Percentiles rank a stretch among this genome's conserved stretches.
phyloP scores from a whole-genome alignment of 2,329 filamentous ascomycete genomes.

The Aureobasidium sp. region DNA sequence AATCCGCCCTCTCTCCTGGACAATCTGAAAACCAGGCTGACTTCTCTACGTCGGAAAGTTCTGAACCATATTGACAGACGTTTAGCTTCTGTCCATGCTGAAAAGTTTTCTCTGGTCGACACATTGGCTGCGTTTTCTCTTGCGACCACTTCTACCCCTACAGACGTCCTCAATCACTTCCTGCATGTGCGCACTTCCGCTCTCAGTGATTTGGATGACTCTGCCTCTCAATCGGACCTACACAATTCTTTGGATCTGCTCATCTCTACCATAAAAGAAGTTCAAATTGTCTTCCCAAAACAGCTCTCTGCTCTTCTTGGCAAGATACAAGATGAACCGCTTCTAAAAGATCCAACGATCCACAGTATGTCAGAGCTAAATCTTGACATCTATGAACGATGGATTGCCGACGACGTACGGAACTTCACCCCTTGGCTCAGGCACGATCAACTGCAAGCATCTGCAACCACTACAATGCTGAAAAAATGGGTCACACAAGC shows the following conservation, averaged over 20 bases:
- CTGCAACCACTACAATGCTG: constrained; percentile 35
- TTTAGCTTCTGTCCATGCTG: constrained; percentile 31
- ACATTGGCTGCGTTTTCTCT: constrained; percentile 77
- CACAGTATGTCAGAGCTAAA: constrained; percentile 61
- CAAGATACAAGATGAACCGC: constrained; percentile 59
- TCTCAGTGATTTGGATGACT: constrained; percentile 56
- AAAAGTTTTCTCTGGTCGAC: constrained; percentile 53
- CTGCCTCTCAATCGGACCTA: constrained; percentile 46
- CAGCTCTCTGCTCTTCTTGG: constrained; percentile 63
- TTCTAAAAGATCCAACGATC: constrained; percentile 66
- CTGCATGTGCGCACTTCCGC: constrained; percentile 64
- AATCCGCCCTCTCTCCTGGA: constrained; percentile 50
- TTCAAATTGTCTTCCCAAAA: constrained; percentile 67
- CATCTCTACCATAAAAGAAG: constrained; percentile 67
- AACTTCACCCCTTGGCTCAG: constrained; percentile 84
- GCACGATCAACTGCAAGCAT: constrained; percentile 57
- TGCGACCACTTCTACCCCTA: constrained; percentile 69
- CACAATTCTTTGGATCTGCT: constrained; percentile 64
- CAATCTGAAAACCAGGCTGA: constrained; percentile 57
- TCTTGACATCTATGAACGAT: constrained; percentile 68
- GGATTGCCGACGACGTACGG: constrained; percentile 75
- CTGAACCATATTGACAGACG: constrained; percentile 57
- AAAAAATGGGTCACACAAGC: constrained; percentile 66
- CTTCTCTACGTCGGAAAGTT: constrained; percentile 55
- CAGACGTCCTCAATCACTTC: constrained; percentile 73